Percentiles rank a stretch among this genome's conserved stretches.
phyloP scores from a whole-genome alignment of 306 rosid genomes.

The Dalbergia cochinchinensis region DNA sequence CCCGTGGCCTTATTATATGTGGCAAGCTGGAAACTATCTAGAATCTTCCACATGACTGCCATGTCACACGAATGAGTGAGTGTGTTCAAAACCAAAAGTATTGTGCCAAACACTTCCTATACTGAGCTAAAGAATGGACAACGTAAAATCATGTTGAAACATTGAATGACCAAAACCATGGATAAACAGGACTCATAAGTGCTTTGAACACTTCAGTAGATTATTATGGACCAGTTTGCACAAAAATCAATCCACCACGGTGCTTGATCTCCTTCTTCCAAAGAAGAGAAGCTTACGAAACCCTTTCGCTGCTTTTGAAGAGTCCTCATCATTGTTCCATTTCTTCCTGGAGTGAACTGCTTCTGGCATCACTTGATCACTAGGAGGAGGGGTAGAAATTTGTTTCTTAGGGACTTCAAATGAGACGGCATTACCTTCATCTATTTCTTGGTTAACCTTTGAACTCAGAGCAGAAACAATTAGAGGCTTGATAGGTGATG shows the following conservation, averaged over 20 bases:
- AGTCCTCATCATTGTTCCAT: conserved; percentile 85
- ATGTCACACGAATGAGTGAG: conserved; percentile 44
- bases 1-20: conserved; percentile 53
- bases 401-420: conserved; percentile 62
- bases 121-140: conserved; percentile 32
- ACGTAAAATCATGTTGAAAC: conserved; percentile 34
- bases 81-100: conserved; percentile 48
- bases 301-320: conserved; percentile 82
- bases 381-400: conserved; percentile 74
- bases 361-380: conserved; percentile 55
- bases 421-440: conserved; percentile 47
- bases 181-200: conserved; percentile 23
- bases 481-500: conserved; percentile 53
- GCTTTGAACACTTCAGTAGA: conserved; percentile 42
- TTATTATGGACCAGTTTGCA: conserved; percentile 40
- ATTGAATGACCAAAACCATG: conserved; percentile 42
- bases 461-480: conserved; percentile 48
- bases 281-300: conserved; percentile 92
- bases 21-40: conserved; percentile 45
- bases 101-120: conserved; percentile 38
- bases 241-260: conserved; percentile 47
- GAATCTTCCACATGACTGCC: conserved; percentile 54
- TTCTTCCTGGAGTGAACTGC: conserved; percentile 80
- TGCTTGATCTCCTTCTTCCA: conserved; percentile 73
- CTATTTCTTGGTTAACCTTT: conserved; percentile 50